Evolutionary conservation across 2,329 filamentous ascomycete genomes (phyloP).

Genomic region (Ploettnerulaceae sp.): DNA sequence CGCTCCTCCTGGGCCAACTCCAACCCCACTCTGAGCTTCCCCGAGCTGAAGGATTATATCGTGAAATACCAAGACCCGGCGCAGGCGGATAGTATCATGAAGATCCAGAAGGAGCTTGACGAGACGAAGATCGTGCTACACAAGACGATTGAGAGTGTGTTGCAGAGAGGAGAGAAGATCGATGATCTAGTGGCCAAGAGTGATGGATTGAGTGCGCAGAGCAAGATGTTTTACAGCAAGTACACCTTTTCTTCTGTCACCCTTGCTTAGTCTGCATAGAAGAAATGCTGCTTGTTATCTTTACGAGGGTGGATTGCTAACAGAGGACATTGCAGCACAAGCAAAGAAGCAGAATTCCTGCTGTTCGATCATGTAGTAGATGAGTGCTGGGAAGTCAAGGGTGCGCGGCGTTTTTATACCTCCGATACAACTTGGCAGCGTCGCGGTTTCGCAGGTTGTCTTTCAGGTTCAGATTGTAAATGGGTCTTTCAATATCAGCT

Average conservation of each 20-base stretch:
- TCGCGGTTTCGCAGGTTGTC: slow-evolving; percentile 14
- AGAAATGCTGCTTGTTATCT: no score
- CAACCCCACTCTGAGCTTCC: slow-evolving; percentile 54
- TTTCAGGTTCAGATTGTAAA: slow-evolving; percentile 21
- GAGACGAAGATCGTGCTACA: slow-evolving; percentile 97
- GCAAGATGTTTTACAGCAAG: slow-evolving; percentile 95
- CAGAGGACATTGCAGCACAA: slow-evolving; percentile 41
- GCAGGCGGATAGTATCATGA: slow-evolving; percentile 86
- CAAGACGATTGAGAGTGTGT: slow-evolving; percentile 86
- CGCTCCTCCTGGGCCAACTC: slow-evolving; percentile 59
- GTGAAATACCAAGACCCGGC: slow-evolving; percentile 63
- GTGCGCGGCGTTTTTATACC: slow-evolving; percentile 19
- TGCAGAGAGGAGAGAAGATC: slow-evolving; percentile 94
- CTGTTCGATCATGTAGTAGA: slow-evolving; percentile 62
- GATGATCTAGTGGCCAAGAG: slow-evolving; percentile 92
- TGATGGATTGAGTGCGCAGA: slow-evolving; percentile 81
- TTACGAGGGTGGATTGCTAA: not conserved
- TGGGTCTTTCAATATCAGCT: slow-evolving; percentile 9
- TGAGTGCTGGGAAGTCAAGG: slow-evolving; percentile 3
- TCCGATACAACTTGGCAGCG: slow-evolving; percentile 20
- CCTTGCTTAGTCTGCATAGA: not conserved
- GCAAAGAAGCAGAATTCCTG: slow-evolving; percentile 80
- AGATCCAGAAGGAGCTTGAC: slow-evolving; percentile 94
- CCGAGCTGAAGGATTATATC: slow-evolving; percentile 75
- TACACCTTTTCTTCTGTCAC: slow-evolving; percentile 15